A percentile compares a stretch with the other conserved stretches of the same genome.
phyloP scores from a whole-genome alignment of 768 basidiomycete species.

The Trametes cinnabarina region DNA sequence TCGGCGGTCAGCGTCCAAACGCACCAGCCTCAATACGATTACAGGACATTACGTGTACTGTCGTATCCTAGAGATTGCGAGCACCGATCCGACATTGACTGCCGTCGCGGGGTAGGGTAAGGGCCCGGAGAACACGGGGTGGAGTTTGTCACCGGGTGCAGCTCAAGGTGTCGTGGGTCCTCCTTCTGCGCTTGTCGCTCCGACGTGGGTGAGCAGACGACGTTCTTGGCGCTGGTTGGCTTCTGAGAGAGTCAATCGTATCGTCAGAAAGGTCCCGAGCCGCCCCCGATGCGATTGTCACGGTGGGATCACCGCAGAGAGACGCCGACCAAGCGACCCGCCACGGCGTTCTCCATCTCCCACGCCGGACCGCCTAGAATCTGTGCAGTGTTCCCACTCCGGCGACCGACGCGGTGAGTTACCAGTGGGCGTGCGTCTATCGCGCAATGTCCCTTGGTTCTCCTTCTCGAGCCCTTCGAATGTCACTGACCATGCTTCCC shows the following conservation, averaged over 20 bases:
- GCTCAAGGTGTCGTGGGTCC: conserved; percentile 10
- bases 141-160: background rate
- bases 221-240: conserved; percentile 7
- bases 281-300: background rate
- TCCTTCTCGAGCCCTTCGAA: conserved; percentile 11
- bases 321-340: background rate
- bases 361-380: background rate
- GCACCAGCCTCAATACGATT: background rate
- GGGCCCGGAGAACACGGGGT: background rate
- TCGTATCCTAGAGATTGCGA: no score
- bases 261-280: conserved; percentile 5
- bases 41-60: background rate
- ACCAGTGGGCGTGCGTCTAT: conserved; percentile 13
- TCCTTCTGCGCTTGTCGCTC: background rate
- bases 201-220: conserved; percentile 7
- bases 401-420: conserved; percentile 1
- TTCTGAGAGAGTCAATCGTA: conserved; percentile 9
- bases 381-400: conserved; percentile 11
- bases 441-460: conserved; percentile 10
- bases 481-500: conserved; percentile 7
- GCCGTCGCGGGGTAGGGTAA: background rate
- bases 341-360: conserved; percentile 8
- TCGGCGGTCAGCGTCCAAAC: background rate
- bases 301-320: background rate
- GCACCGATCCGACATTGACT: background rate